These are phyloP conservation scores for Murraya paniculata DNA, from an alignment of 345 rosid species.

Conservation along the genomic window DNA sequence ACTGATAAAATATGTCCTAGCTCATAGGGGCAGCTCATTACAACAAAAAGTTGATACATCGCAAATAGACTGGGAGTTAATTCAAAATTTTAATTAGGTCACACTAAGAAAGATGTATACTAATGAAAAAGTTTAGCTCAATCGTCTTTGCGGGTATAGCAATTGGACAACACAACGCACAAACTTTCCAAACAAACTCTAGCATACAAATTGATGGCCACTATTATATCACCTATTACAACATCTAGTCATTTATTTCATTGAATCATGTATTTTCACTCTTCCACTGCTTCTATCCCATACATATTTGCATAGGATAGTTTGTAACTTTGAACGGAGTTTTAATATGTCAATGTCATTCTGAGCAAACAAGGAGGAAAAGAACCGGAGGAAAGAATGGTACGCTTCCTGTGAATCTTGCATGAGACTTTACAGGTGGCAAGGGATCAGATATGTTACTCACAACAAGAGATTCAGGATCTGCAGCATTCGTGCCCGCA, in stretches of 20 bases:
- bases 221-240: not conserved
- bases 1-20: not conserved
- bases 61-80: not conserved
- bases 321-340: not conserved
- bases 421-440: slow-evolving; percentile 13
- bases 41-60: not conserved
- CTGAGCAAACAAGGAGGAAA: not conserved
- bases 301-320: not conserved
- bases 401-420: not conserved
- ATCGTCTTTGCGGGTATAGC: not conserved
- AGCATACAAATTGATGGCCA: not conserved
- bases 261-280: not conserved
- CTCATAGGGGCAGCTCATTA: not conserved
- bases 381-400: not conserved
- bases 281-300: not conserved
- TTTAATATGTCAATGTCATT: not conserved
- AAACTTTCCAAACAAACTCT: not conserved
- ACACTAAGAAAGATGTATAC: not conserved
- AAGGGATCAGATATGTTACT: slow-evolving; percentile 34
- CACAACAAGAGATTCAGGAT: slow-evolving; percentile 91
- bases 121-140: not conserved
- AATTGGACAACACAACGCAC: not conserved
- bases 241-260: not conserved
- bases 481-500: slow-evolving; percentile 88
- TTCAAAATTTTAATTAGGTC: not conserved